Base-by-base conservation (phyloP, 768 basidiomycete genomes). In the Boletus rufocinnamomeus region DNA sequence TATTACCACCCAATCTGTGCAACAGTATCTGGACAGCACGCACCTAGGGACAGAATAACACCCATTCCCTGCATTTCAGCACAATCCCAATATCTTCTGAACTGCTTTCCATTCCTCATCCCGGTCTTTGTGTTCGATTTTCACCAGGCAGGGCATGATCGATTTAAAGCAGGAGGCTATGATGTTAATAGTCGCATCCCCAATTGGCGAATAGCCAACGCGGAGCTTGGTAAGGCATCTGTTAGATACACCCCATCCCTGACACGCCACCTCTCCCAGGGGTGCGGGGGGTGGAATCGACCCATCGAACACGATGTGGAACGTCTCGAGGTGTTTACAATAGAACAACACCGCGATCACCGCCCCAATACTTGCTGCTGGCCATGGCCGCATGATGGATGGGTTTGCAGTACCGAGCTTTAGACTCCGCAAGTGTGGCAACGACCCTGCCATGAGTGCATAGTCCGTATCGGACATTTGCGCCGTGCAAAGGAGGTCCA, bases 301-400 rank as follows among this genome's bases (percentile, higher is more conserved):
- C 21, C 56, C 68, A 23, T 69, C 60, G 34, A 69, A 70, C 28
- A 57, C 49, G 47, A 69, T 53, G 21, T 56, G 56, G 27, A 69
- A 35, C 41, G 55, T 52, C 50, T 62, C 56, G 32, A 69, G 60
- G 8, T 34, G 23, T 34, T 30, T 8, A 35, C 68, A 69, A 13
- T 28, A 8, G 4, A 14, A 43, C 49, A 69, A 28, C n/a, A 69
- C 40, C 6, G 58, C 52, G 19, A 67, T 27, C 25, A 65, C 54
- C 4, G 63, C 66, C 4, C 27, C 32, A 3, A 63, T 14, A 4
- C 54, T 63, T 0, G 63, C 62, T 16, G 17, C 44, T 16, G 61
- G 68, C 28, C 47, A 40, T 2, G 48, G 32, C 17, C 37, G 51
- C 41, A 21, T 17, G 41, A 51, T 51, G n/a, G 28, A 52, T 2